Percentiles rank a stretch among this genome's conserved stretches.
Evolutionary conservation across 2,329 filamentous ascomycete species (phyloP).

Genomic region (Nemania sp.): DNA sequence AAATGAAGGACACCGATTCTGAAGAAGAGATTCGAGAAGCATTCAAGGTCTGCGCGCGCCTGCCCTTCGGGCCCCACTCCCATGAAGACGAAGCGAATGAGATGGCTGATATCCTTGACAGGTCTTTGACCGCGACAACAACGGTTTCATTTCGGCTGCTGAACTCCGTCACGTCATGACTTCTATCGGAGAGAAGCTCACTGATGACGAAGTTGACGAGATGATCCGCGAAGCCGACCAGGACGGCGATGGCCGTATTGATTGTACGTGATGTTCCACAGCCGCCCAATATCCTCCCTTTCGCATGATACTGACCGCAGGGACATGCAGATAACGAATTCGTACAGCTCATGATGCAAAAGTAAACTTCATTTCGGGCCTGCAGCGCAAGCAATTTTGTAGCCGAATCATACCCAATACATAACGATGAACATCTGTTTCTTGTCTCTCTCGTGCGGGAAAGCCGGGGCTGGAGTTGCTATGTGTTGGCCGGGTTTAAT

Average conservation of each 20-base stretch:
- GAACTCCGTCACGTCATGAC: conserved; percentile 91
- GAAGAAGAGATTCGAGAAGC: conserved; percentile 89
- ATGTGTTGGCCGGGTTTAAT: conserved; percentile 9
- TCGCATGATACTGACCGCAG: conserved; percentile 32
- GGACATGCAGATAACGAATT: conserved; percentile 79
- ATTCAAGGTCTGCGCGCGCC: conserved; percentile 67
- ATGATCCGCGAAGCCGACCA: conserved; percentile 93
- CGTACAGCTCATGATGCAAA: conserved; percentile 95
- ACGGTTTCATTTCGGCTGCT: conserved; percentile 86
- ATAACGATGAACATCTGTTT: conserved; percentile 31
- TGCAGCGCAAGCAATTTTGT: conserved; percentile 28
- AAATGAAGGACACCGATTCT: conserved; percentile 93
- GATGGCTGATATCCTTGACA: conserved; percentile 38
- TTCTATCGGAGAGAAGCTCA: conserved; percentile 88
- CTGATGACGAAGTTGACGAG: conserved; percentile 87
- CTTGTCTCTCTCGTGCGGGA: conserved; percentile 18
- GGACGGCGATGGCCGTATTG: conserved; percentile 85
- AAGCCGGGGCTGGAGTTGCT: conserved; percentile 18
- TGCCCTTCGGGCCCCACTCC: too few relatives aligned
- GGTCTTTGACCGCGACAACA: conserved; percentile 88
- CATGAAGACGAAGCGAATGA: conserved; percentile 10
- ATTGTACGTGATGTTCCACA: conserved; percentile 63
- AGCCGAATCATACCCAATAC: conserved; percentile 35
- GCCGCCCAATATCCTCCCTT: background rate
- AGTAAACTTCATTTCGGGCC: conserved; percentile 57